Base-by-base conservation (phyloP, 768 basidiomycete species). In the Botryobasidium botryosum region DNA sequence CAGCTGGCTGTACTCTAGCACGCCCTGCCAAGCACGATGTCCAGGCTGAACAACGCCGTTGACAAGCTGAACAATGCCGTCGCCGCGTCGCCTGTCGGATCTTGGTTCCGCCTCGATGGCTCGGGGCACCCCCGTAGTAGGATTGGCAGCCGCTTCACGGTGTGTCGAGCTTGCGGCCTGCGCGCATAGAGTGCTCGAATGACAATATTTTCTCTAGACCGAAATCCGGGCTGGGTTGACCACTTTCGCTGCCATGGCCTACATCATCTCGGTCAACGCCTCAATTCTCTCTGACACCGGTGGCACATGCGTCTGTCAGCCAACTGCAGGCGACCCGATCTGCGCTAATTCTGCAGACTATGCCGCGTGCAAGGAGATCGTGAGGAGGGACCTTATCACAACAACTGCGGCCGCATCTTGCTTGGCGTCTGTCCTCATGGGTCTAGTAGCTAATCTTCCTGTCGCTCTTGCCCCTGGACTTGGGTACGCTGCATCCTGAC, bases 261-360 rank as follows among this genome's bases (percentile, higher is more conserved):
- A 86, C 62, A 84, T 85, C 48, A 83, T 85, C 50, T 80, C 82
- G 21, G 85, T 90, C 55, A 90, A 90, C 55, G 81, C 85, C 4
- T 65, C 77, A 13, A 84, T 90, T 51, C 57, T 90, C 27, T 67
- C 74, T 2, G 74, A 77, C 52, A 70, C 78, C 1, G 86, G 85
- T 37, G 86, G 85, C 44, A 77, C 83, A 3, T 88, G 85, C 54
- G 79, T 72, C 32, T 90, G 85, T 63, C 46, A 51, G 12, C 35
- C 47, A 2, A 64, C 71, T 2, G 62, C 71, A 0, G 58, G 63
- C 31, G 71, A 81, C 59, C 57, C 56, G 7, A 56, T 56, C 41
- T 61, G 58, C 37, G 52, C 48, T 12, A 48, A 49, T 35, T 54
- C 56, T 39, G 35, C 41, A n/a, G 59, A 41, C 8, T 61, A 60